phyloP scores from a whole-genome alignment of 192 early-diverging fungal genomes.

The Borealophlyctis nickersoniae region DNA sequence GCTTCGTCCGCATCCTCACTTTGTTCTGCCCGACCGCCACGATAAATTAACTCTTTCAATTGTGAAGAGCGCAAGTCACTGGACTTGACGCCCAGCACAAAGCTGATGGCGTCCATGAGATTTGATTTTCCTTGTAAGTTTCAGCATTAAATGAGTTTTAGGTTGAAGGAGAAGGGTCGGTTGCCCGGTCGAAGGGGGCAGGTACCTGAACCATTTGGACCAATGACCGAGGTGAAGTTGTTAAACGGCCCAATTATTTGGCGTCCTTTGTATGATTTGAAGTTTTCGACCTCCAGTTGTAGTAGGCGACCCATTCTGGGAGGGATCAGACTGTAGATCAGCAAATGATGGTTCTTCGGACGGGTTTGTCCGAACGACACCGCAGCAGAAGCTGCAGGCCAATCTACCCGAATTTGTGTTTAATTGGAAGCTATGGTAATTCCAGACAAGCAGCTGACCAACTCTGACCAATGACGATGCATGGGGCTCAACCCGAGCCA shows the following conservation, averaged over 20 bases:
- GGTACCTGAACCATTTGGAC: slow-evolving; percentile 92
- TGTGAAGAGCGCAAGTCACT: slow-evolving; percentile 85
- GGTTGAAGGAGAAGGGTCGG: background rate
- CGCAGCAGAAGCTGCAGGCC: too few relatives aligned
- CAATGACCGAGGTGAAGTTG: slow-evolving; percentile 93
- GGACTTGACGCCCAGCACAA: slow-evolving; percentile 94
- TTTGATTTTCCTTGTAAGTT: slow-evolving; percentile 84
- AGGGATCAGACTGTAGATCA: too few relatives aligned
- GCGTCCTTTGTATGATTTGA: slow-evolving; percentile 97
- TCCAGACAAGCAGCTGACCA: too few relatives aligned
- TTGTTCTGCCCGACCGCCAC: slow-evolving; percentile 44
- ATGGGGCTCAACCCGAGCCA: too few relatives aligned
- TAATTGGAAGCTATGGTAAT: too few relatives aligned
- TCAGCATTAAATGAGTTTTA: background rate
- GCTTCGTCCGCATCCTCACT: slow-evolving; percentile 36
- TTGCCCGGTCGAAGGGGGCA: background rate
- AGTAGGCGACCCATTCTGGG: slow-evolving; percentile 65
- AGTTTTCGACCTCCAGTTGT: slow-evolving; percentile 92
- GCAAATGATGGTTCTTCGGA: too few relatives aligned
- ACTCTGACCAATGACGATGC: too few relatives aligned
- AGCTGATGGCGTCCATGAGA: slow-evolving; percentile 98
- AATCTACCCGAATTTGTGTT: too few relatives aligned
- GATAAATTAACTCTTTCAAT: slow-evolving; percentile 89
- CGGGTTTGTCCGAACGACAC: too few relatives aligned
- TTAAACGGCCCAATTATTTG: slow-evolving; percentile 93